Evolutionary conservation across 2,329 filamentous ascomycete species (phyloP).

Genomic region (Cladosporium oxysporum): DNA sequence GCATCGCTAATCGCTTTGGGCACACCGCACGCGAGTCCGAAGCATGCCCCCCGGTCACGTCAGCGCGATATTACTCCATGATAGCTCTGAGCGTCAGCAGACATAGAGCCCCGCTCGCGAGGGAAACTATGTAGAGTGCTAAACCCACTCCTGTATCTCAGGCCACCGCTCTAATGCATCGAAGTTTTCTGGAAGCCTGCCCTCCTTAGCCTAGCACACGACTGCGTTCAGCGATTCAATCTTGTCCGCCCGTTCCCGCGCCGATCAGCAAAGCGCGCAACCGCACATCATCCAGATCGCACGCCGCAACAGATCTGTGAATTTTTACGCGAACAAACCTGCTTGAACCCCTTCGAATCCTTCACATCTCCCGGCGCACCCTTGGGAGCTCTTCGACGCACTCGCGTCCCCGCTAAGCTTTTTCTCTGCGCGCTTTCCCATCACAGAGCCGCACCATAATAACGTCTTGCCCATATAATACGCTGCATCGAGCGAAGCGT

Average conservation of each 20-base stretch:
- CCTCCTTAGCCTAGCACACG: background rate
- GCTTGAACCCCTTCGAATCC: conserved; percentile 16
- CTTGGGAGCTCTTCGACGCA: background rate
- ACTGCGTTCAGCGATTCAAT: background rate
- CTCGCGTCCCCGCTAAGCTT: background rate
- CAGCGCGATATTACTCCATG: conserved; percentile 1
- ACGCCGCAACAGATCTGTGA: conserved; percentile 9
- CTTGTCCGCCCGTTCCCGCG: conserved; percentile 7
- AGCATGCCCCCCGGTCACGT: background rate
- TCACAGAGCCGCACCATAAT: conserved; percentile 8
- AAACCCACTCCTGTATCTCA: conserved; percentile 3
- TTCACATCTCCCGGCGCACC: conserved; percentile 2
- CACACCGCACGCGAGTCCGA: conserved; percentile 8
- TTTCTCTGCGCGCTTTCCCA: conserved; percentile 2
- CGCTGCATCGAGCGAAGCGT: conserved; percentile 4
- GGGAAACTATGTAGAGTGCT: background rate
- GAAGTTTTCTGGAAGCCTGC: conserved; percentile 19
- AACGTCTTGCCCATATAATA: conserved; percentile 8
- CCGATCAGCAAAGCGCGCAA: conserved; percentile 1
- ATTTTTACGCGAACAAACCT: conserved; percentile 11
- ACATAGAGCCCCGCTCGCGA: conserved; percentile 6
- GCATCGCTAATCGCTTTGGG: background rate
- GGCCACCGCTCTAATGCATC: background rate
- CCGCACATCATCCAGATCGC: conserved; percentile 16
- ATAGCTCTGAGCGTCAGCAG: conserved; percentile 18